A percentile compares a stretch with the other conserved stretches of the same genome.
These are phyloP conservation scores for Dactylis glomerata DNA, from an alignment of 176 grass and related monocot species.

Conservation along the genomic window DNA sequence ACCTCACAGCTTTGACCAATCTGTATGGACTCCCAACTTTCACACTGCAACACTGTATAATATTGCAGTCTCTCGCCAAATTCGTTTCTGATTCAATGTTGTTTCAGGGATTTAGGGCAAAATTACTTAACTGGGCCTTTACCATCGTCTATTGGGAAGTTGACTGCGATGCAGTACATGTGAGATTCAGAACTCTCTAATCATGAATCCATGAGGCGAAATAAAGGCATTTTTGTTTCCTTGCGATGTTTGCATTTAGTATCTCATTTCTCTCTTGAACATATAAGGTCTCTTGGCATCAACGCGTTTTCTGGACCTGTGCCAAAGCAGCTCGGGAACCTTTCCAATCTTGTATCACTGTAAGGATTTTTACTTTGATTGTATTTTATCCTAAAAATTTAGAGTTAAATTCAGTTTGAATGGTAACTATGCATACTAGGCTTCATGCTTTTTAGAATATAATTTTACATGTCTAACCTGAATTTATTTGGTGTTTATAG, in stretches of 20 bases:
- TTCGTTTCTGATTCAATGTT: neutral
- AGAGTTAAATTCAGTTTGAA: neutral
- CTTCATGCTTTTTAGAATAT: neutral
- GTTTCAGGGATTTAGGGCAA: slow-evolving; percentile 50
- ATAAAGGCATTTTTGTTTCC: neutral
- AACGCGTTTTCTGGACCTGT: slow-evolving; percentile 81
- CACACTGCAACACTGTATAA: neutral
- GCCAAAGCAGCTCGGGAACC: slow-evolving; percentile 75
- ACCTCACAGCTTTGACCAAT: slow-evolving; percentile 54
- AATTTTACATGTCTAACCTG: neutral
- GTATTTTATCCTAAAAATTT: neutral
- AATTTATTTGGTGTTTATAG: slow-evolving; percentile 18
- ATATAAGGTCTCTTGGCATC: slow-evolving; percentile 49
- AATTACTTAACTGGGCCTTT: slow-evolving; percentile 76
- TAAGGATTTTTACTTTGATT: slow-evolving; percentile 22
- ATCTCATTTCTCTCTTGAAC: slow-evolving; percentile 12
- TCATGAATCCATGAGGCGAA: neutral
- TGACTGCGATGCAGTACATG: slow-evolving; percentile 77
- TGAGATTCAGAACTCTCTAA: slow-evolving; percentile 24
- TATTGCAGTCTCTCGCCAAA: neutral
- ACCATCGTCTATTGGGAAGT: slow-evolving; percentile 61
- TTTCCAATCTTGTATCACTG: slow-evolving; percentile 44
- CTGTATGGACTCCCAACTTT: slow-evolving; percentile 42
- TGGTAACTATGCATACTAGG: neutral
- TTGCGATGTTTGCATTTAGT: neutral